A percentile compares a stretch with the other conserved stretches of the same genome.
Evolutionary conservation across 495 filamentous ascomycete species (phyloP).

Genomic region (Xylaria telfairii): DNA sequence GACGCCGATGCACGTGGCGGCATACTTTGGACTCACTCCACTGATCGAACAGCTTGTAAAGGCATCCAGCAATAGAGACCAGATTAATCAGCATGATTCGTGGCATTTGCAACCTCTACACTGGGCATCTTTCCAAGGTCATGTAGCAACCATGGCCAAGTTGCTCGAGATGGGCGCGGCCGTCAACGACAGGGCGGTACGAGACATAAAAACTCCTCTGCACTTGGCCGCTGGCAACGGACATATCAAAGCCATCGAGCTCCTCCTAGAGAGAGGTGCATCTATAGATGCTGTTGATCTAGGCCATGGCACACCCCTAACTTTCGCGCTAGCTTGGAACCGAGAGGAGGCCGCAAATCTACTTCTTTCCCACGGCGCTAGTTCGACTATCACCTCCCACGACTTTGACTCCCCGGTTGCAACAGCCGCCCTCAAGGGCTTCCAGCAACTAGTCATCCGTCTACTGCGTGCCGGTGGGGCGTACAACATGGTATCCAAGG

Average conservation of each 20-base stretch:
- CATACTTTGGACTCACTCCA: not conserved
- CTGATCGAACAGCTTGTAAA: not conserved
- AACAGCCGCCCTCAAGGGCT: not conserved
- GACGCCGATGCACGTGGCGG: not conserved
- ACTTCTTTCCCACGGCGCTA: not conserved
- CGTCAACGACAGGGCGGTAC: not conserved
- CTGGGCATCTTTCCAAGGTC: not conserved
- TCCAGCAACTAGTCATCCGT: not conserved
- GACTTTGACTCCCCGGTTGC: not conserved
- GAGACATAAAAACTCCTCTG: not conserved
- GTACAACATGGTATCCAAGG: not conserved
- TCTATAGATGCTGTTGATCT: not conserved
- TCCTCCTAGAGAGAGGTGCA: not conserved
- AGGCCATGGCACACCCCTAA: not conserved
- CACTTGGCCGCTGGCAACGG: not conserved
- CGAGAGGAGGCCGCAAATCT: not conserved
- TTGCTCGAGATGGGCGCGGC: not conserved
- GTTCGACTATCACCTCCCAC: not conserved
- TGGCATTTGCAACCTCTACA: not conserved
- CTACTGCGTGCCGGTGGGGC: not conserved
- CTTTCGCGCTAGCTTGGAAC: not conserved
- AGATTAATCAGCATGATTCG: not conserved
- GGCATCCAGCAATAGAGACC: not conserved
- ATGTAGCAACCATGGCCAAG: not conserved
- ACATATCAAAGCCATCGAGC: not conserved